Evolutionary conservation across 1,284 basidiomycete species (phyloP).

Genomic region (Irpex rosettiformis): DNA sequence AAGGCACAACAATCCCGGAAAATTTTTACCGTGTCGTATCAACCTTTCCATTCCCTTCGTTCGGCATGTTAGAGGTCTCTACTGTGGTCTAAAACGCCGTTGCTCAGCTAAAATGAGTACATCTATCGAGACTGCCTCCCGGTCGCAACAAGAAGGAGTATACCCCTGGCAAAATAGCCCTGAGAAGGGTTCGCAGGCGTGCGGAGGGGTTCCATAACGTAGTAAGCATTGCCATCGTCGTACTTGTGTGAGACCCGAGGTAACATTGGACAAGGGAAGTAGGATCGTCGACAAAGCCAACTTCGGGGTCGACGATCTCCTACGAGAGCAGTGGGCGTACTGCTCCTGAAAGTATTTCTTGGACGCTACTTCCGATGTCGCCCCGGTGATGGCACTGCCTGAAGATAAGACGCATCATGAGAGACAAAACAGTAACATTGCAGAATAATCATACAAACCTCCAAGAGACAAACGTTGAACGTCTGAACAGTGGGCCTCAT

Average conservation of each 20-base stretch:
- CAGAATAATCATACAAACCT: too few relatives aligned
- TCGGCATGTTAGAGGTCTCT: too few relatives aligned
- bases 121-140: too few relatives aligned
- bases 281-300: background rate
- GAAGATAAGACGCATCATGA: background rate
- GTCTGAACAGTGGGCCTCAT: background rate
- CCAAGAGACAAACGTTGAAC: background rate
- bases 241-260: background rate
- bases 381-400: background rate
- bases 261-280: background rate
- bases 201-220: background rate
- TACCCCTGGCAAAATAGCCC: background rate
- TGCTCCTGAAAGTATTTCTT: background rate
- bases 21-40: too few relatives aligned
- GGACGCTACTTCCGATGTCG: background rate
- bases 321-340: background rate
- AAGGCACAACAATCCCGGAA: background rate
- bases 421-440: background rate
- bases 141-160: too few relatives aligned
- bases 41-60: too few relatives aligned
- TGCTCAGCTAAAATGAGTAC: too few relatives aligned
- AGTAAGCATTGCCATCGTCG: background rate
- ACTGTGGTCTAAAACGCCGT: too few relatives aligned
- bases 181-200: background rate
- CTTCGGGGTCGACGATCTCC: background rate